Conservation (phyloP, 495 filamentous ascomycete genomes). For the Penicillium nucicola region DNA sequence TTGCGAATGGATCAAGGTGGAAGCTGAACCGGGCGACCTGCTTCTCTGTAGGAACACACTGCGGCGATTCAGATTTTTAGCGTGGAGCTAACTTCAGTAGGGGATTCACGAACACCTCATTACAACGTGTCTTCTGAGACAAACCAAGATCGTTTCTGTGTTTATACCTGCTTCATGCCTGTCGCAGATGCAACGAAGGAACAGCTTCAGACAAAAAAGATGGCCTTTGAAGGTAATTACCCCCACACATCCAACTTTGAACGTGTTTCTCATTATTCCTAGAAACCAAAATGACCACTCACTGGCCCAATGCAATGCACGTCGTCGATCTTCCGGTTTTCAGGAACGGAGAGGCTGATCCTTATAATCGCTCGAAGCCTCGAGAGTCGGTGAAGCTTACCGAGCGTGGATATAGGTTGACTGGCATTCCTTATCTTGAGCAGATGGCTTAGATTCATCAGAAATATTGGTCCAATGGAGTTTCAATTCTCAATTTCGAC, state of each 20-base stretch:
- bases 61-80: too few relatives aligned
- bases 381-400: conserved; percentile 13
- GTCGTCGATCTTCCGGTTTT: conserved; percentile 12
- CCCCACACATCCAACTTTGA: not conserved
- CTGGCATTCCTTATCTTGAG: conserved; percentile 27
- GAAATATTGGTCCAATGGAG: too few relatives aligned
- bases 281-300: conserved; percentile 13
- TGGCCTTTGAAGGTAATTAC: conserved; percentile 17
- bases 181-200: conserved; percentile 23
- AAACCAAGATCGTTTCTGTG: conserved; percentile 13
- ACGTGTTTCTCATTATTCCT: not conserved
- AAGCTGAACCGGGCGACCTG: conserved; percentile 34
- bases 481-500: too few relatives aligned
- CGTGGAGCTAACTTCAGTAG: not conserved
- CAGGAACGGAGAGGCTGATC: conserved; percentile 17
- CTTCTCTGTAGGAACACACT: conserved; percentile 27
- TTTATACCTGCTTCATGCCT: conserved; percentile 30
- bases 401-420: conserved; percentile 24
- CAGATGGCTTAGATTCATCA: conserved; percentile 8
- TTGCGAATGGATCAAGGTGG: conserved; percentile 27
- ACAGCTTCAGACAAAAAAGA: conserved; percentile 22
- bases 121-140: conserved; percentile 24
- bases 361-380: conserved; percentile 15
- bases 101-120: conserved; percentile 33
- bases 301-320: conserved; percentile 20